Percentiles rank a stretch among this genome's conserved stretches.
phyloP scores from a whole-genome alignment of 148 eudicot species.

The Spergularia marina region DNA sequence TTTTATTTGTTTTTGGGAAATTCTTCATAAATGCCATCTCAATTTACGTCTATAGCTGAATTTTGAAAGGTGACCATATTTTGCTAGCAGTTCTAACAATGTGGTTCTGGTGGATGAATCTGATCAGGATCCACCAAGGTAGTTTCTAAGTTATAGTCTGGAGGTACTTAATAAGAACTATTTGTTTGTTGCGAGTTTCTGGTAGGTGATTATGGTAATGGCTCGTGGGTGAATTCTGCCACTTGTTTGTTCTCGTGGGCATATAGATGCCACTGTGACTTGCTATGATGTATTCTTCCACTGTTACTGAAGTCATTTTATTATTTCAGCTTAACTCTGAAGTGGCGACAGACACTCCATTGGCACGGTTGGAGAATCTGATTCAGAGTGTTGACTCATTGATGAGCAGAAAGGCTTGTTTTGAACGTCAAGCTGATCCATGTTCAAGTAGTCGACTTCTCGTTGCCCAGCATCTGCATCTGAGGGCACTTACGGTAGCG shows the following conservation, averaged over 20 bases:
- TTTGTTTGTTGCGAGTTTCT: no score
- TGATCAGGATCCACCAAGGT: no score
- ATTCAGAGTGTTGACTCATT: constrained; percentile 10
- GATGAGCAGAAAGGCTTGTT: constrained; percentile 6
- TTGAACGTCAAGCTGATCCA: constrained; percentile 8
- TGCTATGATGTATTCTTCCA: neutral
- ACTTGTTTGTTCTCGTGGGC: neutral
- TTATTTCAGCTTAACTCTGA: constrained; percentile 19
- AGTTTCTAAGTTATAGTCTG: no score
- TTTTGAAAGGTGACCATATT: no score
- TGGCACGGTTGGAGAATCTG: constrained; percentile 2
- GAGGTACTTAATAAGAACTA: no score
- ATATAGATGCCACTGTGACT: neutral
- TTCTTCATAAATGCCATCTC: no score
- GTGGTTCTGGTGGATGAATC: no score
- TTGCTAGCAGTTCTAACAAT: no score
- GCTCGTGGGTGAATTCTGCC: neutral
- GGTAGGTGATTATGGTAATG: neutral
- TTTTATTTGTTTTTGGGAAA: no score
- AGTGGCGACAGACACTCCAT: constrained; percentile 11
- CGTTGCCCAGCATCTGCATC: constrained; percentile 16
- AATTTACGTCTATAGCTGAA: no score
- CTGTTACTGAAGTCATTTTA: neutral
- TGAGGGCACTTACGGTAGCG: constrained; percentile 13
- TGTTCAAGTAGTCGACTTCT: constrained; percentile 6